A percentile compares a stretch with the other conserved stretches of the same genome.
phyloP scores from a whole-genome alignment of 805 yeast genomes.

The Myxozyma neglecta region DNA sequence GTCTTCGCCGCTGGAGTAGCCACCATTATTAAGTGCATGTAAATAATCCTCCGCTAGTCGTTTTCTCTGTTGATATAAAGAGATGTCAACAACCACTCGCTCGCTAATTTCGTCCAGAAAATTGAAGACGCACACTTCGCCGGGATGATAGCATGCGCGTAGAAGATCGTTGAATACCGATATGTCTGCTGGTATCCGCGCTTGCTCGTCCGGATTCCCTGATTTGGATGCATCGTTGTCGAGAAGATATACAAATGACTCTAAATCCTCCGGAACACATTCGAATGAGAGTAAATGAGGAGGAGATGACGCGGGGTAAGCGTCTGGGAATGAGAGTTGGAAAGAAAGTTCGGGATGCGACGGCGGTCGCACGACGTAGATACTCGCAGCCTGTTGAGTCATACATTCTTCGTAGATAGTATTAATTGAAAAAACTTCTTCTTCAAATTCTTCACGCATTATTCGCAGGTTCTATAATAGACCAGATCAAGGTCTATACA shows the following conservation, averaged over 20 bases:
- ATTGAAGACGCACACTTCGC: constrained; percentile 78
- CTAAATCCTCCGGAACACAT: constrained; percentile 19
- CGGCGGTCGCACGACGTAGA: constrained; percentile 47
- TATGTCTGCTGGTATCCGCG: neutral
- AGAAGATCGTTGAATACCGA: constrained; percentile 45
- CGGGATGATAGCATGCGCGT: constrained; percentile 54
- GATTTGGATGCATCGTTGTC: neutral
- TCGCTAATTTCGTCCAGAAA: constrained; percentile 54
- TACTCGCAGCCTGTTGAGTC: constrained; percentile 37
- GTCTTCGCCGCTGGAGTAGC: constrained; percentile 9
- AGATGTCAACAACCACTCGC: constrained; percentile 41
- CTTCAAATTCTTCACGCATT: constrained; percentile 52
- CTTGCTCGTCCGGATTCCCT: neutral
- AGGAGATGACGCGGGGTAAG: constrained; percentile 71
- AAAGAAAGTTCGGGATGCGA: constrained; percentile 48
- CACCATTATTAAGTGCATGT: neutral
- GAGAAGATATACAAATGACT: neutral
- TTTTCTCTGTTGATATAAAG: constrained; percentile 29
- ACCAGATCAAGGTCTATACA: neutral
- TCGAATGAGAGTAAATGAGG: constrained; percentile 56
- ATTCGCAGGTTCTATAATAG: neutral
- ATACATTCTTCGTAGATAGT: constrained; percentile 79
- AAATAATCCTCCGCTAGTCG: constrained; percentile 27
- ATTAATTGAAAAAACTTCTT: constrained; percentile 79
- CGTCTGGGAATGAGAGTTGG: constrained; percentile 68